These are phyloP conservation scores for Helotiales sp. DNA, from an alignment of 2,329 filamentous ascomycete species.

Conservation along the genomic window DNA sequence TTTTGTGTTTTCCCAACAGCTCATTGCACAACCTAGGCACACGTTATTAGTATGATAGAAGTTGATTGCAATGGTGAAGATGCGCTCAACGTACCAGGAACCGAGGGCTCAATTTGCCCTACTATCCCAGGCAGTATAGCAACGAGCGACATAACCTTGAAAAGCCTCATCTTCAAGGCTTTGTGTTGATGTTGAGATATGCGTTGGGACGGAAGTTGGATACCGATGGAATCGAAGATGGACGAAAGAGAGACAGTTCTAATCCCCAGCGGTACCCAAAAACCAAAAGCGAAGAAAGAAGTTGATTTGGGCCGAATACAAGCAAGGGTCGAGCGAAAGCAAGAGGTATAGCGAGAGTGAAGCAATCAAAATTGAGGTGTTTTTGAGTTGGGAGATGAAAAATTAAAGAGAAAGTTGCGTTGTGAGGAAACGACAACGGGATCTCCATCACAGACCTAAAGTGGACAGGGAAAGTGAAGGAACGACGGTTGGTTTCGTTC, in stretches of 20 bases:
- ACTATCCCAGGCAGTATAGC: conserved; percentile 14
- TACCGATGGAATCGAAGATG: neutral
- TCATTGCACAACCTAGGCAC: conserved; percentile 31
- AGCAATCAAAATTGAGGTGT: conserved; percentile 5
- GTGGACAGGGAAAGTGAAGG: neutral
- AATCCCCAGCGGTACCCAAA: neutral
- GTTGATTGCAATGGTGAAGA: neutral
- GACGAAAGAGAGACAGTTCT: neutral
- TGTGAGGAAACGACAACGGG: neutral
- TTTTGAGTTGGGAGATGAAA: neutral
- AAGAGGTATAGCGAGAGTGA: conserved; percentile 14
- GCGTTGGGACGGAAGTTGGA: neutral
- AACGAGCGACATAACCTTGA: conserved; percentile 14
- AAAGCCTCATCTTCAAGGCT: conserved; percentile 10
- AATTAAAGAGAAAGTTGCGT: neutral
- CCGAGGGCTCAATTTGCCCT: conserved; percentile 14
- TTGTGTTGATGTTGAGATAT: neutral
- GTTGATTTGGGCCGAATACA: neutral
- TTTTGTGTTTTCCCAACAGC: conserved; percentile 40
- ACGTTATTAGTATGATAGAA: neutral
- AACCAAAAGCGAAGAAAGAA: neutral
- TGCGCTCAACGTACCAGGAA: conserved; percentile 17
- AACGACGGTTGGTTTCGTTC: neutral
- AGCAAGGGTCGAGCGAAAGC: neutral
- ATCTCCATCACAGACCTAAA: neutral